Evolutionary conservation across 257 asterid genomes (phyloP), one percentile per base, ranked within the genome.

Genomic region (Nicotiana knightiana): DNA sequence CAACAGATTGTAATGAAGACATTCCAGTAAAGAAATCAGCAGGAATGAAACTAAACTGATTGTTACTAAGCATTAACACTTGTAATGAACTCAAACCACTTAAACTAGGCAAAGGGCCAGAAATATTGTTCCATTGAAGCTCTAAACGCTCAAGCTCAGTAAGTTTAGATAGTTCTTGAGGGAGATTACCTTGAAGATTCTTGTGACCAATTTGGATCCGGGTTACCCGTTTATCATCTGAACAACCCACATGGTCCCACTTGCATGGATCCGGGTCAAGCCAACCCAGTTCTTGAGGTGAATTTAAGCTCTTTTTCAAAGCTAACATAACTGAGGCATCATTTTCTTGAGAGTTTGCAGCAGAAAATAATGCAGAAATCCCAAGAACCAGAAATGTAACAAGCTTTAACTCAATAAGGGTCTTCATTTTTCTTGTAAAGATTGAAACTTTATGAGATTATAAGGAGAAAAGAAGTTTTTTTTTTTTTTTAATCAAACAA

Each of bases 221-320:
- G 88, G 80, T 89, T 61, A 95, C 99, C 90, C 96, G 91, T 83
- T 91, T 90, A 13, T 59, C 68, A 66, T 85, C 91, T 2, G 88
- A 84, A 90, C 97, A 95, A 63, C 67, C 84, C 17, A 95, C 91
- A 35, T 83, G 91, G 64, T 4, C 51, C 99, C 99, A 95, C 67
- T 90, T 90, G 65, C 98, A 95, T 21, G 97, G 95, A 90, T 95
- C 97, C 87, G 93, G 93, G 91, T 88, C 97, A 75, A 91, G 85
- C 99, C 98, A 95, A 0, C 87, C 84, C 4, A 92, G 84, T 7
- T 67, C 88, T 32, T 80, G 85, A 4, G 93, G 92, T 59, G 92
- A 83, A 75, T 85, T 93, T 37, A 95, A 86, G 90, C 90, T 90
- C 80, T 89, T 90, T 88, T 87, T 91, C 85, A 95, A 94, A 39